These are phyloP conservation scores for Alternaria metachromatica DNA, from an alignment of 2,329 filamentous ascomycete genomes.

Conservation along the genomic window DNA sequence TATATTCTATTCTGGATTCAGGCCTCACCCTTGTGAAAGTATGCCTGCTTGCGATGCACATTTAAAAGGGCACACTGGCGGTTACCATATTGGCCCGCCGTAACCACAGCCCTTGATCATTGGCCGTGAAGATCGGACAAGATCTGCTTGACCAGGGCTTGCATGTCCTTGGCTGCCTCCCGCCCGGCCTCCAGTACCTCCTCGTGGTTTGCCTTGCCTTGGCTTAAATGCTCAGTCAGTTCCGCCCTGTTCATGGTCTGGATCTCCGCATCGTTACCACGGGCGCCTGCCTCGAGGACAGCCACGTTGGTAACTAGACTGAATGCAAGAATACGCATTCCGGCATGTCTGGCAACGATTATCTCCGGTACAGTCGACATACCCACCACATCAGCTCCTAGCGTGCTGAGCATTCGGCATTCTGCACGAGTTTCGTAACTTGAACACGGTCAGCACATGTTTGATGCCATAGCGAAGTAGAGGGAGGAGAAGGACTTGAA, in stretches of 20 bases:
- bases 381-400: slow-evolving; percentile 72
- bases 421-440: slow-evolving; percentile 71
- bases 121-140: slow-evolving; percentile 49
- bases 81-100: background rate
- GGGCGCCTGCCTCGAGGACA: slow-evolving; percentile 64
- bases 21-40: background rate
- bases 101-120: background rate
- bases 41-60: background rate
- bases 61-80: background rate
- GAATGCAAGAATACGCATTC: slow-evolving; percentile 68
- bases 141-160: slow-evolving; percentile 58
- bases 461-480: background rate
- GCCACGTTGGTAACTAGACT: slow-evolving; percentile 71
- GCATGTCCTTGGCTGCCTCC: slow-evolving; percentile 68
- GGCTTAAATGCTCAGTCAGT: slow-evolving; percentile 61
- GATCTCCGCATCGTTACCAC: slow-evolving; percentile 63
- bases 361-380: slow-evolving; percentile 76
- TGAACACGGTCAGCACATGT: slow-evolving; percentile 14
- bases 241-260: slow-evolving; percentile 58
- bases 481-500: slow-evolving; percentile 4
- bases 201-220: slow-evolving; percentile 68
- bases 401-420: slow-evolving; percentile 65
- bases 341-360: slow-evolving; percentile 68
- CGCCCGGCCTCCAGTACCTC: slow-evolving; percentile 69
- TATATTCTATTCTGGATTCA: background rate